Evolutionary conservation across 257 asterid genomes (phyloP).

Genomic region (Solanum habrochaites): DNA sequence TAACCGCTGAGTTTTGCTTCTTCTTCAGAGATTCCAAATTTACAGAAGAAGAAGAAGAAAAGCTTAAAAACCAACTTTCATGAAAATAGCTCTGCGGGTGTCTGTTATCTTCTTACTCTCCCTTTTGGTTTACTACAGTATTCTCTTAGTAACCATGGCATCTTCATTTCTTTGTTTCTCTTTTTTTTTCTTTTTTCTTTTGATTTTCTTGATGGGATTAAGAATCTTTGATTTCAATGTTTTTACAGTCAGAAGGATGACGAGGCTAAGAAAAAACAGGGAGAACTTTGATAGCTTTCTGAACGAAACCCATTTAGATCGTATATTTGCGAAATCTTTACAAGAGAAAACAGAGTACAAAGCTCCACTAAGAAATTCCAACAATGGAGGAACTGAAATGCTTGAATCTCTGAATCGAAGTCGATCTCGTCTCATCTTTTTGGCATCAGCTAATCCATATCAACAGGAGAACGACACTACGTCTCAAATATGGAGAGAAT

Average conservation of each 20-base stretch:
- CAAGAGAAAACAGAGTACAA: not conserved
- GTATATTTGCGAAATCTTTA: not conserved
- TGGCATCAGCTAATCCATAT: not conserved
- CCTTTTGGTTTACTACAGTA: not conserved
- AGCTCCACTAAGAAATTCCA: not conserved
- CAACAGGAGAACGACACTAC: too few species aligned
- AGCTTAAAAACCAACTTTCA: not conserved
- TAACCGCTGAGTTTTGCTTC: not conserved
- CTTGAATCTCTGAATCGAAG: not conserved
- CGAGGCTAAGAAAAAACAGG: conserved; percentile 10
- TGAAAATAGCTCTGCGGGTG: not conserved
- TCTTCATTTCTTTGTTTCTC: not conserved
- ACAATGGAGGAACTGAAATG: not conserved
- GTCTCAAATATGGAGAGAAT: too few species aligned
- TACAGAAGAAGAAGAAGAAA: not conserved
- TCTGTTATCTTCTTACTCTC: not conserved
- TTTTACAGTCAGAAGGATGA: conserved; percentile 17
- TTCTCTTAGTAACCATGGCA: not conserved
- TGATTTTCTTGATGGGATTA: not conserved
- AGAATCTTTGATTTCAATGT: not conserved
- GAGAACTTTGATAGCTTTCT: not conserved
- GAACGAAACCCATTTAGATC: conserved; percentile 13
- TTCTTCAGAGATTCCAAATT: not conserved
- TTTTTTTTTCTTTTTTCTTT: too few species aligned
- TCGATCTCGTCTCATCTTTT: not conserved